Conservation (phyloP, 495 filamentous ascomycete genomes). For the Xylaria grammica region DNA sequence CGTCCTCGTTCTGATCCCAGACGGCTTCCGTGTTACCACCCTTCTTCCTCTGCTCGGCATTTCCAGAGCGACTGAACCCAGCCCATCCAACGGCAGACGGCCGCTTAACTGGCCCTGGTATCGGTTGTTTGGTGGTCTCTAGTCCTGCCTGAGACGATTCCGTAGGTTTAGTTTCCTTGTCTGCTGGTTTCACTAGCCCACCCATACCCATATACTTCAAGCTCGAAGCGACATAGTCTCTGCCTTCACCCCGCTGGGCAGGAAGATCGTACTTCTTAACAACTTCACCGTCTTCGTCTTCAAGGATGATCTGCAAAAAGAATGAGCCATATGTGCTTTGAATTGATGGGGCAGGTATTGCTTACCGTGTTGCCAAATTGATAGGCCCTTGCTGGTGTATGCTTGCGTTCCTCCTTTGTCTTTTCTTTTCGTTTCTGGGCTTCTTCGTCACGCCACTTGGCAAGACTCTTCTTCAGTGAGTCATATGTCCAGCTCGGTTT, state of each 20-base stretch:
- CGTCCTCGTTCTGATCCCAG: conserved; percentile 59
- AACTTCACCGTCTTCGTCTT: conserved; percentile 97
- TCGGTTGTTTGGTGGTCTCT: conserved; percentile 22
- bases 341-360: neutral
- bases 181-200: conserved; percentile 45
- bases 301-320: conserved; percentile 78
- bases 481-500: conserved; percentile 52
- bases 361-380: conserved; percentile 87
- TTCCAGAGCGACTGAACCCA: conserved; percentile 53
- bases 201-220: conserved; percentile 55
- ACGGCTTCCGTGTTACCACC: conserved; percentile 38
- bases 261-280: conserved; percentile 95
- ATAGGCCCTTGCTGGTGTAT: conserved; percentile 81
- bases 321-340: conserved; percentile 1
- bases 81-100: conserved; percentile 53
- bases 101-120: conserved; percentile 24
- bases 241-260: conserved; percentile 38
- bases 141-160: conserved; percentile 32
- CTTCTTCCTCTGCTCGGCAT: conserved; percentile 46
- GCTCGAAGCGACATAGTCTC: conserved; percentile 49
- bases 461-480: conserved; percentile 53
- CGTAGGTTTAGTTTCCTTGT: conserved; percentile 32
- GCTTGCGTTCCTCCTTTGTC: conserved; percentile 49
- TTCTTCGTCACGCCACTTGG: conserved; percentile 61
- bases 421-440: conserved; percentile 64